Conservation (phyloP, 1,284 basidiomycete species). For the Ustilago loliicola region DNA sequence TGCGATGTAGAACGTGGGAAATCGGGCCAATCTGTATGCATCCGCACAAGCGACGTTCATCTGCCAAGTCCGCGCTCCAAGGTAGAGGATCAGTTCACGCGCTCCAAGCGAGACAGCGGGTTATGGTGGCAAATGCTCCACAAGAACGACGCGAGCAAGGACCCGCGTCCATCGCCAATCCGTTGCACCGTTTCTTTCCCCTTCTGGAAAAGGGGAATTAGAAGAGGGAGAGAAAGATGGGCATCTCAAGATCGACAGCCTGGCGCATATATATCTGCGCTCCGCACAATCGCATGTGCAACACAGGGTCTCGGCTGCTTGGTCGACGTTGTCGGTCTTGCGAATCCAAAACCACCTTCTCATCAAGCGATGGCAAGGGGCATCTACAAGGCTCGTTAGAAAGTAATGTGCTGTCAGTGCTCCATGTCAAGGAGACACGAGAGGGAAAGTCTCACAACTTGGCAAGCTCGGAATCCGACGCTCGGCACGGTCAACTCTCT, state of each 20-base stretch:
- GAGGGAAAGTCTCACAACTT: neutral
- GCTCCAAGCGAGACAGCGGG: slow-evolving; percentile 9
- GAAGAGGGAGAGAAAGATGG: neutral
- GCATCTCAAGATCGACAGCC: slow-evolving; percentile 5
- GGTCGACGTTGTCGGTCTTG: neutral
- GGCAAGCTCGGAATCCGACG: slow-evolving; percentile 12
- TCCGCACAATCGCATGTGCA: neutral
- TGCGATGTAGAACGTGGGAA: neutral
- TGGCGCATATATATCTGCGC: neutral
- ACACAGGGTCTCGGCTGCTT: slow-evolving; percentile 1
- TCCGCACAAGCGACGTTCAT: neutral
- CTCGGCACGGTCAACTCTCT: neutral
- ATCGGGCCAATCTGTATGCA: neutral
- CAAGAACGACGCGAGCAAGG: neutral
- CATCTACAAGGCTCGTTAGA: no score
- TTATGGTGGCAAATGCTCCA: slow-evolving; percentile 4
- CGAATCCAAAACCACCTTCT: neutral
- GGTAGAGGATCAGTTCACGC: neutral
- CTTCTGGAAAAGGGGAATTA: neutral
- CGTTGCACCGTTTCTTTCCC: neutral
- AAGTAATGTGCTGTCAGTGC: neutral
- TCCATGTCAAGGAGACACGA: neutral
- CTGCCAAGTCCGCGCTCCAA: neutral
- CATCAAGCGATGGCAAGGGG: no score
- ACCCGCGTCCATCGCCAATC: neutral